Percentiles rank a stretch among this genome's conserved stretches.
Conservation (phyloP, 2,329 filamentous ascomycete species). For the Plectosphaerella plurivora region DNA sequence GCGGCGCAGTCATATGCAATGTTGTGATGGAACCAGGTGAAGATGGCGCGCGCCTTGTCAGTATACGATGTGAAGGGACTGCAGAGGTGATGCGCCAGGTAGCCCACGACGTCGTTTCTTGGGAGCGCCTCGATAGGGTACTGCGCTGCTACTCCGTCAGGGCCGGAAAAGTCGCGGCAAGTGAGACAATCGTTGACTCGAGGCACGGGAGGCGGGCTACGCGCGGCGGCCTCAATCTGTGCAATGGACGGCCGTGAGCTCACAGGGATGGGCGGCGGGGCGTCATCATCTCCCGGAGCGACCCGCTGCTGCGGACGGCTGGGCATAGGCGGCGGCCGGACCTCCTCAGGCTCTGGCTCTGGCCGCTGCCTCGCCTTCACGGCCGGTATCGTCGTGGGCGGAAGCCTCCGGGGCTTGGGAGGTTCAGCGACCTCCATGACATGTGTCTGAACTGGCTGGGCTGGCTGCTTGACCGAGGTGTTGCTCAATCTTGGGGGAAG, state of each 20-base stretch:
- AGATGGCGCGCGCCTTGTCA: slow-evolving; percentile 89
- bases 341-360: neutral
- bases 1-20: slow-evolving; percentile 76
- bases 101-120: slow-evolving; percentile 57
- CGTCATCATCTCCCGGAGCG: slow-evolving; percentile 20
- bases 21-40: slow-evolving; percentile 95
- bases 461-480: slow-evolving; percentile 33
- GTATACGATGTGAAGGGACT: slow-evolving; percentile 74
- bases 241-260: slow-evolving; percentile 46
- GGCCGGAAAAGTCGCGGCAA: slow-evolving; percentile 83
- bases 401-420: slow-evolving; percentile 8
- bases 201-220: slow-evolving; percentile 19
- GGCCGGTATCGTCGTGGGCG: slow-evolving; percentile 8
- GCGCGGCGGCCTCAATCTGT: slow-evolving; percentile 43
- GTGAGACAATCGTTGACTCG: slow-evolving; percentile 56
- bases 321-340: slow-evolving; percentile 7
- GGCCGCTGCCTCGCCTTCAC: slow-evolving; percentile 4
- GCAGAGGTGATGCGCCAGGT: slow-evolving; percentile 75
- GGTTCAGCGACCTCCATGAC: slow-evolving; percentile 4
- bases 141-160: slow-evolving; percentile 72
- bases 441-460: slow-evolving; percentile 9
- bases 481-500: slow-evolving; percentile 48
- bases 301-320: neutral
- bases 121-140: slow-evolving; percentile 72
- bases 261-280: slow-evolving; percentile 48